Percentiles rank a stretch among this genome's conserved stretches.
phyloP scores from a whole-genome alignment of 192 early-diverging fungal species.

The Coemansia sp. region DNA sequence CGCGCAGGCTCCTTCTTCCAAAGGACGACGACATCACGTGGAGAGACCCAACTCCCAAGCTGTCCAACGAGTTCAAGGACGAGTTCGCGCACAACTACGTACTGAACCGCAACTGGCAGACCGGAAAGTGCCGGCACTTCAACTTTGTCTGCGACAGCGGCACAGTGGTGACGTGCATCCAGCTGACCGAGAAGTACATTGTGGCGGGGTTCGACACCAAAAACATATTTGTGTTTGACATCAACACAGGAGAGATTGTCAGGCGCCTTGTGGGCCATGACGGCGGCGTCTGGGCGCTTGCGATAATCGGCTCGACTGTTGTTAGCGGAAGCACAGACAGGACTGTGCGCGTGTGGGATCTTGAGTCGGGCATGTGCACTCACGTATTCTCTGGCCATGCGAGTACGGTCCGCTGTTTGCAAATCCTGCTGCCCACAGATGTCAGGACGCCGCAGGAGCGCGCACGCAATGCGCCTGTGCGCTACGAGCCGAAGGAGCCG shows the following conservation, averaged over 20 bases:
- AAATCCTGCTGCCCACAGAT: slow-evolving; percentile 76
- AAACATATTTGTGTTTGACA: slow-evolving; percentile 91
- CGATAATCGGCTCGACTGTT: slow-evolving; percentile 83
- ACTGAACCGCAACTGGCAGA: slow-evolving; percentile 82
- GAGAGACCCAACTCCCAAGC: background rate
- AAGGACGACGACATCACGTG: background rate
- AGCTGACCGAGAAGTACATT: slow-evolving; percentile 96
- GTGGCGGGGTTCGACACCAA: slow-evolving; percentile 92
- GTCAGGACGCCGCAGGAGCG: slow-evolving; percentile 45
- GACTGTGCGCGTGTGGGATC: slow-evolving; percentile 95
- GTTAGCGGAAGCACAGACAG: slow-evolving; percentile 95
- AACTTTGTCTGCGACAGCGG: slow-evolving; percentile 78
- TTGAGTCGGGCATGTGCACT: slow-evolving; percentile 83
- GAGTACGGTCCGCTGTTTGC: slow-evolving; percentile 90
- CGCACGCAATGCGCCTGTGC: slow-evolving; percentile 31
- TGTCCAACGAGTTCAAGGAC: slow-evolving; percentile 68
- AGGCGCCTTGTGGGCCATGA: slow-evolving; percentile 81
- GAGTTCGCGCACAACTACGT: slow-evolving; percentile 77
- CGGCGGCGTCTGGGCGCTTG: slow-evolving; percentile 97
- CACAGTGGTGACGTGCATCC: slow-evolving; percentile 91
- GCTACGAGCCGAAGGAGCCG: slow-evolving; percentile 67
- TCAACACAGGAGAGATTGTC: slow-evolving; percentile 69
- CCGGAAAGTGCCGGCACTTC: slow-evolving; percentile 69
- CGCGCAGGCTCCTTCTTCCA: slow-evolving; percentile 5
- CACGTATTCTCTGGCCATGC: slow-evolving; percentile 95